phyloP scores from a whole-genome alignment of 139 green algal genomes.

The Chlamydomonas urium region DNA sequence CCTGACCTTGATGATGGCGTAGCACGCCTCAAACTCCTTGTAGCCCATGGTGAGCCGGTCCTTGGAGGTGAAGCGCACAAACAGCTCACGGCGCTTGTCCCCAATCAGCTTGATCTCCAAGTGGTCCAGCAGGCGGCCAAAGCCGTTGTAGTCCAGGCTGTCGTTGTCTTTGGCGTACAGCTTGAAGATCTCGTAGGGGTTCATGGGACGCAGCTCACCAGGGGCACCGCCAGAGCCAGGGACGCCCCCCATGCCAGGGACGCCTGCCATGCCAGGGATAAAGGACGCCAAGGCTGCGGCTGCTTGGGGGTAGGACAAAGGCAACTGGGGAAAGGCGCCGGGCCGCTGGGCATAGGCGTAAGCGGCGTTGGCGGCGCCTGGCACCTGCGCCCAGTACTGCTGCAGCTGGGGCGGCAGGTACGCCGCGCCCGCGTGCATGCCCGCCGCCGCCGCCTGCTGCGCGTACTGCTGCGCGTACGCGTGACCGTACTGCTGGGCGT shows the following conservation, averaged over 20 bases:
- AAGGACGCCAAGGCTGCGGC: too few species aligned
- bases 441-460: too few species aligned
- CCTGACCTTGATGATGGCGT: slow-evolving; percentile 23
- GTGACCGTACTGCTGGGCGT: too few species aligned
- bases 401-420: too few species aligned
- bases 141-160: slow-evolving; percentile 19
- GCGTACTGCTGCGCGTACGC: too few species aligned
- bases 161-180: slow-evolving; percentile 19
- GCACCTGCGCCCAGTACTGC: too few species aligned
- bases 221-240: not conserved
- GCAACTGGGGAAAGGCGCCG: not conserved
- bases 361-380: too few species aligned
- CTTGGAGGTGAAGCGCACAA: slow-evolving; percentile 23
- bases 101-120: slow-evolving; percentile 35
- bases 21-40: slow-evolving; percentile 32
- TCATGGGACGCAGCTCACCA: not conserved
- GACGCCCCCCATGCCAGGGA: not conserved
- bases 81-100: slow-evolving; percentile 41
- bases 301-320: too few species aligned
- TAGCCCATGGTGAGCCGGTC: slow-evolving; percentile 24
- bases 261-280: too few species aligned
- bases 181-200: slow-evolving; percentile 28
- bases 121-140: slow-evolving; percentile 39
- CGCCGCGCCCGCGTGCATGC: too few species aligned
- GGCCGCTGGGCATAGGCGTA: not conserved